Evolutionary conservation across 2,329 filamentous ascomycete genomes (phyloP).

Genomic region (Cercospora janseana): DNA sequence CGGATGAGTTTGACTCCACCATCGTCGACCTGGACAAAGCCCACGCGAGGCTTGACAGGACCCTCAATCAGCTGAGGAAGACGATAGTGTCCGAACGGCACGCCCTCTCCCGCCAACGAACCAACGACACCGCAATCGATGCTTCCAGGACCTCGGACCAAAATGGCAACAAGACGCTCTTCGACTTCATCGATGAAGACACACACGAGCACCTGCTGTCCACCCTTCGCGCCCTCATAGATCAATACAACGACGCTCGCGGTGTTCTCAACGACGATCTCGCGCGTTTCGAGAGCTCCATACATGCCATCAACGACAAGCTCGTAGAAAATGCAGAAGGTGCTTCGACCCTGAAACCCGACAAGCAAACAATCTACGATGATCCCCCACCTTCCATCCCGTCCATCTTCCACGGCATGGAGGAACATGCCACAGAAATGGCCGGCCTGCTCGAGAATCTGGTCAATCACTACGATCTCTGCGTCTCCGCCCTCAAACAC

Average conservation of each 20-base stretch:
- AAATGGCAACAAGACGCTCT: slow-evolving; percentile 54
- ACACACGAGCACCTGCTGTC: slow-evolving; percentile 65
- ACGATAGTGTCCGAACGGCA: slow-evolving; percentile 65
- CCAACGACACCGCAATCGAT: slow-evolving; percentile 14
- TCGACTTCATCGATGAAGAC: slow-evolving; percentile 74
- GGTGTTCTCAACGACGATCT: slow-evolving; percentile 55
- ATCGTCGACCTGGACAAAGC: slow-evolving; percentile 59
- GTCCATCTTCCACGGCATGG: slow-evolving; percentile 54
- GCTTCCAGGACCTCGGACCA: slow-evolving; percentile 11
- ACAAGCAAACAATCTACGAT: slow-evolving; percentile 38
- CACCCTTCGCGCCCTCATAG: slow-evolving; percentile 68
- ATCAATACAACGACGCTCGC: slow-evolving; percentile 67
- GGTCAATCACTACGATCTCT: slow-evolving; percentile 87
- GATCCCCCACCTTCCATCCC: slow-evolving; percentile 40
- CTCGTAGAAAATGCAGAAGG: slow-evolving; percentile 17
- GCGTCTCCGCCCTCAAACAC: slow-evolving; percentile 84
- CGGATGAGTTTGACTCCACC: slow-evolving; percentile 45
- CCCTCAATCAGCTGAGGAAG: slow-evolving; percentile 62
- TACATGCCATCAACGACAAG: slow-evolving; percentile 20
- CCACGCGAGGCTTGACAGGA: slow-evolving; percentile 62
- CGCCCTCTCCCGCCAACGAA: slow-evolving; percentile 48
- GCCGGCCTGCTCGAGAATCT: slow-evolving; percentile 76
- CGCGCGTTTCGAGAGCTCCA: slow-evolving; percentile 69
- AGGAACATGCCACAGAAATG: slow-evolving; percentile 76
- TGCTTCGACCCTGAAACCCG: slow-evolving; percentile 10